Percentiles rank a stretch among this genome's conserved stretches.
Conservation (phyloP, 2,329 filamentous ascomycete species). For the Xylariales sp. region DNA sequence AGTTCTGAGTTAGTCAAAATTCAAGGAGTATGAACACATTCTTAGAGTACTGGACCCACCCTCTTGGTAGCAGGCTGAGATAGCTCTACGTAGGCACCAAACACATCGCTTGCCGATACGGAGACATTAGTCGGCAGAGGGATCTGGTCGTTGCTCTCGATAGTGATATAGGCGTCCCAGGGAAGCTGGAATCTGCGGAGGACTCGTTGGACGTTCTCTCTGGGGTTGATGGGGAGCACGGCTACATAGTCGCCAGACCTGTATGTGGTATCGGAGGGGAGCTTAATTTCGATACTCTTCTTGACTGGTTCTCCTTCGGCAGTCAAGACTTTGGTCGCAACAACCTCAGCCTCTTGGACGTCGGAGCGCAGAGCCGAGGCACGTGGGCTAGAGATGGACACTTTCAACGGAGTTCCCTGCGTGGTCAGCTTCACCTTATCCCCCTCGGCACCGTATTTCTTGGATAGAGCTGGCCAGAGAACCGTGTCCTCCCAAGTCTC, state of each 20-base stretch:
- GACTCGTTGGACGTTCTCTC: conserved; percentile 46
- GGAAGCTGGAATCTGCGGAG: conserved; percentile 52
- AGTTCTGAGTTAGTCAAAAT: not conserved
- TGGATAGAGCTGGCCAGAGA: conserved; percentile 45
- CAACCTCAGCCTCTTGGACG: conserved; percentile 40
- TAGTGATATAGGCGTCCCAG: conserved; percentile 52
- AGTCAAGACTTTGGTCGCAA: conserved; percentile 39
- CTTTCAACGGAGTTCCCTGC: conserved; percentile 2
- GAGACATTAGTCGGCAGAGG: conserved; percentile 39
- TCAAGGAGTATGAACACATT: not conserved
- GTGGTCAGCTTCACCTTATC: conserved; percentile 40
- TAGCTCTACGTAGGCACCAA: conserved; percentile 56
- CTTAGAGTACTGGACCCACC: conserved; percentile 9
- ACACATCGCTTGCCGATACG: conserved; percentile 47
- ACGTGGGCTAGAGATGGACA: conserved; percentile 19
- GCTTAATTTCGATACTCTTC: conserved; percentile 44
- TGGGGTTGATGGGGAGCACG: conserved; percentile 54
- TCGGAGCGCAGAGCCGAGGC: conserved; percentile 41
- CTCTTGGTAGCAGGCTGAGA: conserved; percentile 54
- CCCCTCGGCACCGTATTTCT: conserved; percentile 27
- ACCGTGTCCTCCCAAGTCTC: conserved; percentile 62
- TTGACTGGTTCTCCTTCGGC: conserved; percentile 37
- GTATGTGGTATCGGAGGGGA: conserved; percentile 51
- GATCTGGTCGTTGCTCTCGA: conserved; percentile 33
- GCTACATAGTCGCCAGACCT: conserved; percentile 59